Percentiles rank a stretch among this genome's conserved stretches.
Evolutionary conservation across 208 protist species (phyloP).

Genomic region (Blastocrithidia nonstop): DNA sequence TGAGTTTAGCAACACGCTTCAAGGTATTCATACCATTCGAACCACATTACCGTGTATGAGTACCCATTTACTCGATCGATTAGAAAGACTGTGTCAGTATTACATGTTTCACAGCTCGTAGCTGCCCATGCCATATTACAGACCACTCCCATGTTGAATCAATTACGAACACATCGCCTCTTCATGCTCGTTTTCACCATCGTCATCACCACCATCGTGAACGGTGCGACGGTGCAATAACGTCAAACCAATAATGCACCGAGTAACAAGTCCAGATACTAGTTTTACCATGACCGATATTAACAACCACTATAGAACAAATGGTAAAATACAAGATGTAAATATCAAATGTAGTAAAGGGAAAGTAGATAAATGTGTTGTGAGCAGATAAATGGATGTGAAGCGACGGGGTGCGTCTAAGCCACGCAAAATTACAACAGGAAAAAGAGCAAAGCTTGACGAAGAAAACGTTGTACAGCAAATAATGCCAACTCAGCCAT

Average conservation of each 20-base stretch:
- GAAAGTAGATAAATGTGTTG: too few relatives aligned
- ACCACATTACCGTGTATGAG: not conserved
- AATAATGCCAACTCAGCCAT: too few relatives aligned
- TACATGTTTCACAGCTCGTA: conserved; percentile 13
- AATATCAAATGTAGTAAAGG: too few relatives aligned
- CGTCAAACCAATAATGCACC: not conserved
- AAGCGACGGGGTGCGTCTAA: too few relatives aligned
- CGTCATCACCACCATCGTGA: not conserved
- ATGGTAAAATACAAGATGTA: too few relatives aligned
- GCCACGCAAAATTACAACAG: too few relatives aligned
- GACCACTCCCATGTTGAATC: conserved; percentile 36
- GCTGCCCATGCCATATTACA: conserved; percentile 46
- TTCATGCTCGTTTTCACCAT: too few relatives aligned
- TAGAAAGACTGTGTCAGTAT: conserved; percentile 48
- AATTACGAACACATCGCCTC: conserved; percentile 60
- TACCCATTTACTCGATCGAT: conserved; percentile 22
- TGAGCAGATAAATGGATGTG: too few relatives aligned
- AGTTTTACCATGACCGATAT: too few relatives aligned
- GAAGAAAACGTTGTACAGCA: too few relatives aligned
- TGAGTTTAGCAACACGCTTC: conserved; percentile 32
- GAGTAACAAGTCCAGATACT: not conserved
- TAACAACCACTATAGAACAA: too few relatives aligned
- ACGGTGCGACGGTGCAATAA: not conserved
- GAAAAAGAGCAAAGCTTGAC: too few relatives aligned
- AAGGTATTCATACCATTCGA: conserved; percentile 17